A percentile compares a stretch with the other conserved stretches of the same genome.
These are phyloP conservation scores for Blastobotrys mokoenaii DNA, from an alignment of 805 yeast genomes.

Conservation along the genomic window DNA sequence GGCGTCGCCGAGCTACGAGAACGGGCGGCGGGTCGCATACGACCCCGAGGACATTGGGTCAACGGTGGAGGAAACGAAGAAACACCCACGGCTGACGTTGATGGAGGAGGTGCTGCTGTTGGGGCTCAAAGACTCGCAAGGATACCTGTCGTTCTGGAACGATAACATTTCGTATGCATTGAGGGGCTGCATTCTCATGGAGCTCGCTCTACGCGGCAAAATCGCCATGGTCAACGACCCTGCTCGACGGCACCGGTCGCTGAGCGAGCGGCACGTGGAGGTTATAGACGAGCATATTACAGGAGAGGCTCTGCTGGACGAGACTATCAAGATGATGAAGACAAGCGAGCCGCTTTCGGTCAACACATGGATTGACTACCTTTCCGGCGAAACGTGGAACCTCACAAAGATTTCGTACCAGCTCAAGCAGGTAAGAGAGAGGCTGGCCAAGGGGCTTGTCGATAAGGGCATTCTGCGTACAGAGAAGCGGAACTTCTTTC, in stretches of 20 bases:
- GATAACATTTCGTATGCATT: slow-evolving; percentile 94
- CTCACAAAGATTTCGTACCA: slow-evolving; percentile 89
- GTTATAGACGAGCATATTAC: slow-evolving; percentile 80
- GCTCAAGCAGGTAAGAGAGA: slow-evolving; percentile 92
- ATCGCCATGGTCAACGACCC: slow-evolving; percentile 88
- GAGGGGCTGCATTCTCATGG: slow-evolving; percentile 88
- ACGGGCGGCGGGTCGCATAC: slow-evolving; percentile 62
- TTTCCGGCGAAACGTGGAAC: slow-evolving; percentile 95
- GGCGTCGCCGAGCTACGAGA: slow-evolving; percentile 14
- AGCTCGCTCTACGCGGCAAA: slow-evolving; percentile 84
- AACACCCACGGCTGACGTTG: slow-evolving; percentile 69
- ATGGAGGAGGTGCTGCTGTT: slow-evolving; percentile 94
- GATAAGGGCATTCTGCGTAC: slow-evolving; percentile 96
- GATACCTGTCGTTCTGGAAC: slow-evolving; percentile 95
- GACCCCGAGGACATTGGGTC: slow-evolving; percentile 60
- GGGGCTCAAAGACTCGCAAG: slow-evolving; percentile 94
- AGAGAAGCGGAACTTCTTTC: slow-evolving; percentile 85
- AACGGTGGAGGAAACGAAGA: slow-evolving; percentile 36
- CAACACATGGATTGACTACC: slow-evolving; percentile 84
- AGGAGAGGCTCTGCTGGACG: slow-evolving; percentile 92
- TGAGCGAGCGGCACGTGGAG: slow-evolving; percentile 80
- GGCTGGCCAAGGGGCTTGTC: slow-evolving; percentile 92
- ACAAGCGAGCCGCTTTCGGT: slow-evolving; percentile 74
- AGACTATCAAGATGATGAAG: slow-evolving; percentile 84
- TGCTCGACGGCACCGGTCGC: slow-evolving; percentile 78